These are phyloP conservation scores for Tieghemiomyces parasiticus DNA, from an alignment of 192 early-diverging fungal species.

Conservation along the genomic window DNA sequence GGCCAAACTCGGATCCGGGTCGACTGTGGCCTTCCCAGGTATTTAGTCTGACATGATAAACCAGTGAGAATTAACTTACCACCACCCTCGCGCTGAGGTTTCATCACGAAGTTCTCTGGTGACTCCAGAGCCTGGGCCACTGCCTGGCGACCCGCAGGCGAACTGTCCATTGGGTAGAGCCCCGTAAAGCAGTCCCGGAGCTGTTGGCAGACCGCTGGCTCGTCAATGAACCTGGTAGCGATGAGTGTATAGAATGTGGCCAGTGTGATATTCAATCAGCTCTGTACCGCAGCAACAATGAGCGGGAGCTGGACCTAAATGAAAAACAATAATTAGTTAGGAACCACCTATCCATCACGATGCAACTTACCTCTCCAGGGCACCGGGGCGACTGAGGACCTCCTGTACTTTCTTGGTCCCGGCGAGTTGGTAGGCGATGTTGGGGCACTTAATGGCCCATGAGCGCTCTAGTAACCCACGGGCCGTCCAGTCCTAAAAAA, in stretches of 20 bases:
- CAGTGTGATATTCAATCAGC: too few species aligned
- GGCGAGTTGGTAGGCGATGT: constrained; percentile 75
- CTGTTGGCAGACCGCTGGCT: constrained; percentile 24
- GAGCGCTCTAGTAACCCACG: constrained; percentile 74
- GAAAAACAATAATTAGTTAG: background rate
- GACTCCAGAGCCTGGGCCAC: constrained; percentile 41
- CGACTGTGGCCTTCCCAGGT: too few species aligned
- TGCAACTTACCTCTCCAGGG: constrained; percentile 71
- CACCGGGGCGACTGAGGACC: constrained; percentile 61
- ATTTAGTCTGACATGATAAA: too few species aligned
- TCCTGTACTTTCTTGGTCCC: constrained; percentile 98
- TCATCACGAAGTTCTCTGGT: constrained; percentile 69
- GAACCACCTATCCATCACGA: constrained; percentile 10
- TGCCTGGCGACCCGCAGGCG: constrained; percentile 46
- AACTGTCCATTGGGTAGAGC: constrained; percentile 71
- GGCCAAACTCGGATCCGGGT: too few species aligned
- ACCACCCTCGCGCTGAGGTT: constrained; percentile 95
- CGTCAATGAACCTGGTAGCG: constrained; percentile 23
- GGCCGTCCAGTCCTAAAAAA: constrained; percentile 92
- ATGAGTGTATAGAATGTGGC: too few species aligned
- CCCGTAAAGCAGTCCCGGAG: constrained; percentile 75
- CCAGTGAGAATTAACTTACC: too few species aligned
- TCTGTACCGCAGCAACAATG: too few species aligned
- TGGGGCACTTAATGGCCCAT: constrained; percentile 74
- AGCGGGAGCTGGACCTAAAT: too few species aligned